Evolutionary conservation across 2,329 filamentous ascomycete species (phyloP).

Genomic region (Pseudogymnoascus sp.): DNA sequence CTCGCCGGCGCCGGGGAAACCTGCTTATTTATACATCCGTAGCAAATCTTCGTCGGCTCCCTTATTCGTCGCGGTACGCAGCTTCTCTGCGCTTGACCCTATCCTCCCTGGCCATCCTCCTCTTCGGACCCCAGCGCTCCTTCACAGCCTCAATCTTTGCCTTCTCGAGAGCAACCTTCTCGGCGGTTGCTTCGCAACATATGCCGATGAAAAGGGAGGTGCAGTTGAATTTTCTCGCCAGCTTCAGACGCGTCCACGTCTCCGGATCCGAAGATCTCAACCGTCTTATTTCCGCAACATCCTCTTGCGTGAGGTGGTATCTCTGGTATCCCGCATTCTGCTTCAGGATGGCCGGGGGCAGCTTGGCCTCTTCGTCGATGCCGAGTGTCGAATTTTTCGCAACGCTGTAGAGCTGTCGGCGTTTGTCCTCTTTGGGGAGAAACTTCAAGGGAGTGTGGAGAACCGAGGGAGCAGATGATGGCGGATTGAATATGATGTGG

Average conservation of each 20-base stretch:
- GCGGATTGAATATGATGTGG: conserved; percentile 50
- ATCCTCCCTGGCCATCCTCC: conserved; percentile 47
- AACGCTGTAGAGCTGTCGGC: conserved; percentile 21
- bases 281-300: conserved; percentile 52
- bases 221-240: conserved; percentile 49
- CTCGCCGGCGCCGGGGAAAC: not conserved
- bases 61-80: conserved; percentile 11
- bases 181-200: conserved; percentile 41
- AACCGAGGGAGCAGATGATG: conserved; percentile 46
- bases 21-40: conserved; percentile 7
- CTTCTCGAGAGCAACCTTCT: conserved; percentile 40
- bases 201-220: conserved; percentile 49
- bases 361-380: conserved; percentile 15
- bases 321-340: conserved; percentile 18
- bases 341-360: conserved; percentile 19
- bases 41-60: not conserved
- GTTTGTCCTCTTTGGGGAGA: conserved; percentile 41
- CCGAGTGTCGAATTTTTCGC: conserved; percentile 17
- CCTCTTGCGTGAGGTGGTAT: conserved; percentile 44
- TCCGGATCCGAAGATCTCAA: conserved; percentile 46
- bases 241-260: conserved; percentile 44
- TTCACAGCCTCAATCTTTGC: conserved; percentile 40
- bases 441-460: conserved; percentile 60
- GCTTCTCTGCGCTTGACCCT: conserved; percentile 39
- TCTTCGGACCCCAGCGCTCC: conserved; percentile 49